These are phyloP conservation scores for Hsuehochloa calcarea DNA, from an alignment of 176 grass and related monocot genomes.

Conservation along the genomic window DNA sequence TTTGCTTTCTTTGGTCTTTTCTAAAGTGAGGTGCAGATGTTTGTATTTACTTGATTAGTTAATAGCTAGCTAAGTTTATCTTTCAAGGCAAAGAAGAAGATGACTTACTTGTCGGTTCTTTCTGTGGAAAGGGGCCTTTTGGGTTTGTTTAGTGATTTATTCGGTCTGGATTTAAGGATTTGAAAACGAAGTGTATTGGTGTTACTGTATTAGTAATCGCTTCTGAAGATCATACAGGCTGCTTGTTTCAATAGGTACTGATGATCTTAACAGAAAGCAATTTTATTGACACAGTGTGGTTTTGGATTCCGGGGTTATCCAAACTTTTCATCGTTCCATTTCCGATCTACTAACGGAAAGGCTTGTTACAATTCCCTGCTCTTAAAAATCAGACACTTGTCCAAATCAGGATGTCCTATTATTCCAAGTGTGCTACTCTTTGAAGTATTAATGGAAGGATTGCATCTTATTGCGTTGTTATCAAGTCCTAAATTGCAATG, in stretches of 20 bases:
- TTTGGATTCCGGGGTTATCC: neutral
- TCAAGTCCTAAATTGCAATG: neutral
- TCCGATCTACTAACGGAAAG: neutral
- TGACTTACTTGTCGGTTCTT: constrained; percentile 16
- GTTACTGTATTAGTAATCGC: neutral
- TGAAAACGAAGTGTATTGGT: neutral
- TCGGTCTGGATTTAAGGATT: neutral
- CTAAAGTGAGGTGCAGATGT: neutral
- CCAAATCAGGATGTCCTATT: neutral
- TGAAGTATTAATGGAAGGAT: neutral
- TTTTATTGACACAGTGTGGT: neutral
- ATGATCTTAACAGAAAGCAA: neutral
- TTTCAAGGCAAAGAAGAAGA: constrained; percentile 20
- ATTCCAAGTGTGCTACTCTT: neutral
- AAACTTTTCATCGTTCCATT: neutral
- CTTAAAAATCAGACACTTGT: neutral
- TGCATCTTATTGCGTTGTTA: neutral
- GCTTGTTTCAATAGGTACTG: neutral
- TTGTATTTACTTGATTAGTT: constrained; percentile 5
- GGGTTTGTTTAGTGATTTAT: constrained; percentile 29
- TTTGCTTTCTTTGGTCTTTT: neutral
- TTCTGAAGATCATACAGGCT: constrained; percentile 12
- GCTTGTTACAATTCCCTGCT: neutral
- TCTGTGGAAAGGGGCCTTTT: constrained; percentile 29
- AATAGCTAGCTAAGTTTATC: neutral